Base-by-base conservation (phyloP, 768 basidiomycete species). In the Phlebiopsis flavidoalba region DNA sequence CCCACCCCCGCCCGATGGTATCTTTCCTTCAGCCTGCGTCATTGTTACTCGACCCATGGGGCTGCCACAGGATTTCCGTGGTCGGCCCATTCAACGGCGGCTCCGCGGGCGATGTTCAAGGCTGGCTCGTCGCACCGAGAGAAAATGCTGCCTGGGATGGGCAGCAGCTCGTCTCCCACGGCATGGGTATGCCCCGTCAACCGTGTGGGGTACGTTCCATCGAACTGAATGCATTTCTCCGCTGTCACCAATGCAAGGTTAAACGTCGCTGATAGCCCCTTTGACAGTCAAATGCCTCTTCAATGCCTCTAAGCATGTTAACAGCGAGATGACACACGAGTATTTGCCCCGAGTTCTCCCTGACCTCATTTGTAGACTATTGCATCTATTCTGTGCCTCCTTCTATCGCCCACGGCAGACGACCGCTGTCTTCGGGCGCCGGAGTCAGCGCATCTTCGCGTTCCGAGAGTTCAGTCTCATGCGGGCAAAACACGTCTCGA, bases 281-380 rank as follows among this genome's bases (percentile, higher is more conserved):
- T 15, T 43, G 17, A 55, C 19, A 31, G 26, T 60, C 65, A 37
- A 59, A 57, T 52, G 22, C 53, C 17, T 17, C 37, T 31, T 46
- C 37, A 59, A 57, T 52, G 22, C 53, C 17, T 17, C 37, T 31
- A 43, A 46, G 51, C 36, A 33, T 47, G 22, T 37, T 48, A 49
- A 52, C 59, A 58, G 69, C 69, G 69, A 68, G 66, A 63, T 67
- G 61, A 51, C 59, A n/a, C n/a, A 65, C 66, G 67, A 67, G 63
- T 64, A 65, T 66, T 62, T 59, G 57, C 67, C 67, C 54, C n/a
- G 52, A 43, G 37, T 60, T 64, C 52, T 59, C 21, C 51, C 26
- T n/a, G 56, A 24, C 31, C 37, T 36, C n/a, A 26, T 21, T 21
- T 14, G 12, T 8, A 26, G 54, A 17, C 37, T 36, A 46, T 53